Evolutionary conservation across 2,329 filamentous ascomycete genomes (phyloP), one percentile per base, ranked within the genome.

Genomic region (Ophioceras dolichostomum): DNA sequence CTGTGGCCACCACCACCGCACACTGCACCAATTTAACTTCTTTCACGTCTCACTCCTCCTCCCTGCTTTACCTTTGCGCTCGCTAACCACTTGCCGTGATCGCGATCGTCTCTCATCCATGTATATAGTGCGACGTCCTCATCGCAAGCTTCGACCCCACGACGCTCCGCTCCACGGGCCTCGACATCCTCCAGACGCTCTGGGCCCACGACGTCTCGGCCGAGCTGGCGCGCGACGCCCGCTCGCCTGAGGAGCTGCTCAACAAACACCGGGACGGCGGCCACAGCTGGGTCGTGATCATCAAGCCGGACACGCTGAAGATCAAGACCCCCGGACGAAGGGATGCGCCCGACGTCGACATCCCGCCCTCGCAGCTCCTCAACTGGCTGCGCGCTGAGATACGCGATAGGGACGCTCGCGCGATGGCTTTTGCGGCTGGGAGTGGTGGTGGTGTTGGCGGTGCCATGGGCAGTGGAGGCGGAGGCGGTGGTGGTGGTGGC

Each of bases 131-230:
- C 51, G 88, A 96, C 55, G 83, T 91, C 12, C 74, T 96, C 3
- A 79, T 98, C 27, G 83, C 87, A 10, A 89, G 86, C 49, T 93
- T 94, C 49, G 87, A 94, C 50, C 64, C 80, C 0, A 70, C 76
- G 4, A 72, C 86, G 4, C 70, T 95, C 10, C 77, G 84, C 28
- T 82, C 80, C 1, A 70, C 73, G 0, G 88, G 87, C 2, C 65
- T 94, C 18, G 80, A 83, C 45, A 68, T 95, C 30, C 64, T 95
- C 8, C 76, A 82, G 40, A 74, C 73, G 19, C 69, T 98, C 4
- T 96, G 91, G 80, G 68, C 76, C 1, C 76, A 86, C 49, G 81
- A 84, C 39, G 83, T 96, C 53, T 89, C 79, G 42, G 86, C 89
- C 5, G 91, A 98, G 60, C 68, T 98, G 21, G 85, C 87, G 5